Base-by-base conservation (phyloP, 768 basidiomycete species). In the Suillus clintonianus region DNA sequence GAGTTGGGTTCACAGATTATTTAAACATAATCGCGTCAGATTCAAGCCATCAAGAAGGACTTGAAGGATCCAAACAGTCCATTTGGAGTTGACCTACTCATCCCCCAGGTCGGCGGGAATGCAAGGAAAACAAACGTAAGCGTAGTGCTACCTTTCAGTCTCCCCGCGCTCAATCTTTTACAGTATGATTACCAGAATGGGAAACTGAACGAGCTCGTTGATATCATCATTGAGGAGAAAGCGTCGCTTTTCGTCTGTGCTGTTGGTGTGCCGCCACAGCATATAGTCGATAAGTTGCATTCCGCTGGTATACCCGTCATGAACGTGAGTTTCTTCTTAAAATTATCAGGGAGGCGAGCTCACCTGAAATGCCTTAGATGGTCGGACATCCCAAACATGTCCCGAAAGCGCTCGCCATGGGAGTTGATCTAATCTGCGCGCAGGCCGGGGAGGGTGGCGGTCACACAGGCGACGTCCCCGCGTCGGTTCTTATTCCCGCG, bases 381-480 rank as follows among this genome's bases (percentile, higher is more conserved):
- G 90, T 97, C 63, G 95, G 95, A n/a, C 92, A 95, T 72, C 94
- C 95, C 14, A 97, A 95, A 72, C 92, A 95, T 74, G 91, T 91
- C 51, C 66, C 79, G 54, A 92, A 91, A 74, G 92, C 92, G 9
- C 84, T 97, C 37, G 91, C 84, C 4, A 89, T 82, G 41, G 96
- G 95, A 41, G 91, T 93, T 37, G 95, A 98, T 71, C 80, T 98
- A 64, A 96, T 98, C 72, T 97, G 95, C 70, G 94, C 94, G 4
- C 95, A 97, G 78, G 95, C 90, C 2, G 92, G 94, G 30, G 95
- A 97, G 77, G 95, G 92, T 42, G 94, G 94, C 60, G 92, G 92
- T 15, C 88, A 89, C 81, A 97, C 95, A 0, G 95, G 95, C 27
- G 89, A 92, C 66, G 86, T 89, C 10, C 86, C 95, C 1, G 89